phyloP scores from a whole-genome alignment of 257 asterid genomes.

The Solanum tarijense region DNA sequence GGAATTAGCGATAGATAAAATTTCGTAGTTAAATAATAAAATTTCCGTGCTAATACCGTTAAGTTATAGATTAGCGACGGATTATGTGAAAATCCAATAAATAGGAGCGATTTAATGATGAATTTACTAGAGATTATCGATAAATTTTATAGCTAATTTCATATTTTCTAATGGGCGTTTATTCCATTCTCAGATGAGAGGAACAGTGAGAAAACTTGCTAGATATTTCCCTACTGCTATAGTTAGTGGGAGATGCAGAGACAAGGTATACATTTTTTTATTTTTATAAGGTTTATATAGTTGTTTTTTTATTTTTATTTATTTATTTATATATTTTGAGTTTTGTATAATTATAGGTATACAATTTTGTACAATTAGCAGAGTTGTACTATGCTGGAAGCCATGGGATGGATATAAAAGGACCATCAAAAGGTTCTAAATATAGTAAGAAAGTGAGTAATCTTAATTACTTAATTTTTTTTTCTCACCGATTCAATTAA shows the following conservation, averaged over 20 bases:
- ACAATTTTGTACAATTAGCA: slow-evolving; percentile 67
- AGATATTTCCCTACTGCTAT: slow-evolving; percentile 72
- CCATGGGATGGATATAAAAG: slow-evolving; percentile 99
- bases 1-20: neutral
- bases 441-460: slow-evolving; percentile 39
- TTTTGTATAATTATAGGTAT: slow-evolving; percentile 30
- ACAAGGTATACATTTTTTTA: slow-evolving; percentile 35
- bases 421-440: slow-evolving; percentile 83
- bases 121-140: neutral
- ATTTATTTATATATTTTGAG: neutral
- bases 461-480: neutral
- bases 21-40: neutral
- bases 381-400: slow-evolving; percentile 98
- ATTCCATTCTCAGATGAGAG: slow-evolving; percentile 54
- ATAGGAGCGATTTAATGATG: neutral
- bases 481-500: neutral
- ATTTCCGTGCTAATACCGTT: neutral
- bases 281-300: neutral
- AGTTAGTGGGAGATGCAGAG: slow-evolving; percentile 79
- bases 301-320: neutral
- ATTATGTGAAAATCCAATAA: too few species aligned
- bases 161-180: neutral
- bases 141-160: neutral
- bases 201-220: slow-evolving; percentile 64
- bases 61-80: neutral